Evolutionary conservation across 371 early-diverging fungal species (phyloP).

Genomic region (Syncephalis plumigaleata): DNA sequence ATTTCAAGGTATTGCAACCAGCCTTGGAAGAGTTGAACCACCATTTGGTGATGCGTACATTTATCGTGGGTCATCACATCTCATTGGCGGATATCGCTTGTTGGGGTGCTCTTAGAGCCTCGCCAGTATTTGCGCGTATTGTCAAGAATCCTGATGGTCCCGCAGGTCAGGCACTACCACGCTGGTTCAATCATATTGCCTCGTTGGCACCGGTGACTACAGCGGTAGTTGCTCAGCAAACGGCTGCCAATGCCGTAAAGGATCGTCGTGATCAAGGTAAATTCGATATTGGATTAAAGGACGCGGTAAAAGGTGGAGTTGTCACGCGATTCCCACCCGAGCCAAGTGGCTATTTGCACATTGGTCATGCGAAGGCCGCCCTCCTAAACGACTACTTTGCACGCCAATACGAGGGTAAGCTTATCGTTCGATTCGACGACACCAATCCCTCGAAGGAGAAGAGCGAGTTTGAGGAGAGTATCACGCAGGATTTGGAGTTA

Average conservation of each 20-base stretch:
- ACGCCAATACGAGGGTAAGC: slow-evolving; percentile 72
- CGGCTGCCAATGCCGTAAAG: slow-evolving; percentile 22
- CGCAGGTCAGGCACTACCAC: slow-evolving; percentile 47
- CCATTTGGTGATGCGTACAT: slow-evolving; percentile 63
- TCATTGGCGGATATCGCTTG: slow-evolving; percentile 69
- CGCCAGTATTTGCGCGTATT: neutral
- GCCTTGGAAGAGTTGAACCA: slow-evolving; percentile 51
- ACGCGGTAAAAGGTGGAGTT: slow-evolving; percentile 69
- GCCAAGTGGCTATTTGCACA: slow-evolving; percentile 96
- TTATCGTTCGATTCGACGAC: slow-evolving; percentile 98
- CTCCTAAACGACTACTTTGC: slow-evolving; percentile 98
- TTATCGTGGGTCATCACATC: slow-evolving; percentile 57
- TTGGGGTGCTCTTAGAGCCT: slow-evolving; percentile 75
- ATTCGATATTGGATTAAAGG: slow-evolving; percentile 80
- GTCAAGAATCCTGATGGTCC: slow-evolving; percentile 47
- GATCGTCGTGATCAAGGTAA: slow-evolving; percentile 63
- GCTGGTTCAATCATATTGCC: slow-evolving; percentile 72
- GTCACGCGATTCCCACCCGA: slow-evolving; percentile 98
- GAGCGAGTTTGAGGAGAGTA: slow-evolving; percentile 85
- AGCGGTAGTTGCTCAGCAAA: slow-evolving; percentile 30
- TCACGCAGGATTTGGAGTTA: slow-evolving; percentile 78
- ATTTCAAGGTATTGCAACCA: slow-evolving; percentile 52
- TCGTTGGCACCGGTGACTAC: slow-evolving; percentile 33
- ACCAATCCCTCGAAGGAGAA: slow-evolving; percentile 99
- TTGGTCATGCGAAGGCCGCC: slow-evolving; percentile 99